Percentiles rank a stretch among this genome's conserved stretches.
phyloP scores from a whole-genome alignment of 2,329 filamentous ascomycete species.

The Curvularia hawaiiensis region DNA sequence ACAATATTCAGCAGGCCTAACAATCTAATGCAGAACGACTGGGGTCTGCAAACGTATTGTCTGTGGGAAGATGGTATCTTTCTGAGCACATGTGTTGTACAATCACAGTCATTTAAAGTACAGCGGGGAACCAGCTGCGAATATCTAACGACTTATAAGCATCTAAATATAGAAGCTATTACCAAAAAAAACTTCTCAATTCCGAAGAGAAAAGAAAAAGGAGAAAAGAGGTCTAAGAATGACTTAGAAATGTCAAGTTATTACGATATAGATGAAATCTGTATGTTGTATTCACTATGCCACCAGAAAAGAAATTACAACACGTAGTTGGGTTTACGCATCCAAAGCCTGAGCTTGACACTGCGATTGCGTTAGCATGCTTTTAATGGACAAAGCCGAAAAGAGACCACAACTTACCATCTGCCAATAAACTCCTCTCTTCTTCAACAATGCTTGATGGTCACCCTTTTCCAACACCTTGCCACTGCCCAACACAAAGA shows the following conservation, averaged over 20 bases:
- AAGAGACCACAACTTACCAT: constrained; percentile 31
- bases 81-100: too few relatives aligned
- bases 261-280: background rate
- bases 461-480: constrained; percentile 42
- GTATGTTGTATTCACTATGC: background rate
- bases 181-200: background rate
- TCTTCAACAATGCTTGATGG: constrained; percentile 38
- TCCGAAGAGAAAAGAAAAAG: background rate
- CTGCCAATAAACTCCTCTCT: constrained; percentile 42
- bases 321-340: constrained; percentile 19
- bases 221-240: background rate
- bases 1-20: background rate
- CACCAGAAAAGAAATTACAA: background rate
- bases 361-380: constrained; percentile 18
- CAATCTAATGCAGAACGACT: background rate
- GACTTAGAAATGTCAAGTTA: background rate
- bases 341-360: constrained; percentile 49
- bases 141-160: background rate
- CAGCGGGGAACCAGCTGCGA: too few relatives aligned
- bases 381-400: background rate
- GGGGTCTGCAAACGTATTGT: background rate
- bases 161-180: background rate
- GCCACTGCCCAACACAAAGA: constrained; percentile 45
- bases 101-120: too few relatives aligned
- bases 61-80: too few relatives aligned